A percentile compares a stretch with the other conserved stretches of the same genome.
Conservation (phyloP, 1,139 yeast species). For the Hemisphaericaspora subhashii region DNA sequence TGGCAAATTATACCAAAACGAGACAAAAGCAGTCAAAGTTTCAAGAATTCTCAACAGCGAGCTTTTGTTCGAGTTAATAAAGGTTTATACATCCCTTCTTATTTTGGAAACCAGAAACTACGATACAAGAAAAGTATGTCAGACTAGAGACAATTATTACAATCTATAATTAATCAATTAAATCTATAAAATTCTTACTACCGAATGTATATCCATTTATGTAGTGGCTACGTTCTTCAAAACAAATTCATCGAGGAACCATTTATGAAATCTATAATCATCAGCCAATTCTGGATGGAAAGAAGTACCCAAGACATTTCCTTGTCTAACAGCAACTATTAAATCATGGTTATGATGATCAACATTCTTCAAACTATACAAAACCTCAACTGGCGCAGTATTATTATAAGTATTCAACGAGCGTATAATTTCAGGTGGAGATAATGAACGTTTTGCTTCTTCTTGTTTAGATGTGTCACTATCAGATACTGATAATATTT, state of each 20-base stretch:
- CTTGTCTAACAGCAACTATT: constrained; percentile 76
- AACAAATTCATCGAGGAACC: constrained; percentile 68
- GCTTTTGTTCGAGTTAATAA: too few relatives aligned
- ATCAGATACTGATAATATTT: constrained; percentile 23
- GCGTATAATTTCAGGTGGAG: constrained; percentile 21
- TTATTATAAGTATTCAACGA: constrained; percentile 30
- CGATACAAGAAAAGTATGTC: too few relatives aligned
- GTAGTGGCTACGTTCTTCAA: constrained; percentile 9
- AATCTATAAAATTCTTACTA: neutral
- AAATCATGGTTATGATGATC: constrained; percentile 28
- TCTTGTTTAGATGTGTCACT: too few relatives aligned
- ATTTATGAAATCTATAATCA: constrained; percentile 65
- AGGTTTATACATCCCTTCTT: too few relatives aligned
- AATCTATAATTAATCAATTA: neutral
- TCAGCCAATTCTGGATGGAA: constrained; percentile 83
- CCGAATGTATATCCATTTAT: neutral
- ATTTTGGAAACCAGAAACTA: too few relatives aligned
- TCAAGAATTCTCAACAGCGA: too few relatives aligned
- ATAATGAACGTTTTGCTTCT: constrained; percentile 13
- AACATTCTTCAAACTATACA: constrained; percentile 32
- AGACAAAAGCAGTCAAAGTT: too few relatives aligned
- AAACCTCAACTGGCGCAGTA: constrained; percentile 38
- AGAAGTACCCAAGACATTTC: constrained; percentile 67
- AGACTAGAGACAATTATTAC: too few relatives aligned
- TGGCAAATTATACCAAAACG: too few relatives aligned